Evolutionary conservation across 2,329 filamentous ascomycete genomes (phyloP), one percentile per base, ranked within the genome.

Genomic region (Colletotrichum camelliae): DNA sequence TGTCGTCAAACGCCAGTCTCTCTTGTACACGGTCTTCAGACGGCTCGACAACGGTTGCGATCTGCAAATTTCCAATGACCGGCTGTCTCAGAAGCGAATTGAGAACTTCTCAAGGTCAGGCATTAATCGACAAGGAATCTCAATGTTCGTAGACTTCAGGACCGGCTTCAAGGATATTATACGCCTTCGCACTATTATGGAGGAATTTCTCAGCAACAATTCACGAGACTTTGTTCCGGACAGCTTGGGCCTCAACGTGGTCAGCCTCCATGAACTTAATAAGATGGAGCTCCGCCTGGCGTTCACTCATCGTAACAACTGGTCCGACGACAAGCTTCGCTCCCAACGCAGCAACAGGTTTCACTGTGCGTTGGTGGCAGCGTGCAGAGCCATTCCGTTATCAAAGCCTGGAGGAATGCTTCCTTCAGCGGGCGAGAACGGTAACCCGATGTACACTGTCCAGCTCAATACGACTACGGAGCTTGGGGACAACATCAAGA

Each of bases 231-330:
- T 93, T 82, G 91, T 94, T 79, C 80, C 80, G 13, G 86, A 86
- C 60, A 94, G 93, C 79, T 92, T 95, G 65, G 87, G 93, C 13
- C 93, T 93, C 1, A 92, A 93, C 81, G 84, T 95, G 75, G 89
- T 91, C 52, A 76, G 70, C 24, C 90, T 95, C n/a, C 77, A 80
- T 70, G 80, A 81, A 67, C 77, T 82, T 10, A 80, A 80, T 73
- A 81, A 80, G 71, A 79, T 82, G 64, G 81, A 82, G 73, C 77
- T 82, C 10, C 74, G 77, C 8, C 67, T 80, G 31, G 89, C 94
- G 77, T 94, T 95, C 85, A 94, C 94, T 82, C 94, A 94, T 87
- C 94, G 94, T 78, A 93, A 91, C 58, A 94, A 94, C 81, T 94
- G 92, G 92, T 92, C 94, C 79, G 94, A 94, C 80, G 93, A 94